phyloP scores from a whole-genome alignment of 2,329 filamentous ascomycete genomes.

The Ophiocordyceps camponoti-leonardi region DNA sequence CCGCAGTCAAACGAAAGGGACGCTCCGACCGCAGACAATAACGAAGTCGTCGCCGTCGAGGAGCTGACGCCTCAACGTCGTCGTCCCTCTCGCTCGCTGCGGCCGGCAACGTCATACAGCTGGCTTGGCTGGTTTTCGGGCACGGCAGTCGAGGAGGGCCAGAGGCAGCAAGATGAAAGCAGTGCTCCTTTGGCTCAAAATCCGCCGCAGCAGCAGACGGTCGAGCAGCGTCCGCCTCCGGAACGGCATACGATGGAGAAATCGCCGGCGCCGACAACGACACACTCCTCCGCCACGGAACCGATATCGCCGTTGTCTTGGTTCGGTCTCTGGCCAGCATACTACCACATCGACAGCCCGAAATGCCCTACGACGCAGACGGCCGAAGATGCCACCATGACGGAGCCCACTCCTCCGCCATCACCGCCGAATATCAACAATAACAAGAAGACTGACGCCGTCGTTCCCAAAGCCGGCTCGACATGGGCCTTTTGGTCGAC shows the following conservation, averaged over 20 bases:
- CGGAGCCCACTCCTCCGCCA: slow-evolving; percentile 19
- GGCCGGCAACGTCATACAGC: slow-evolving; percentile 20
- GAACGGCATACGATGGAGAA: slow-evolving; percentile 6
- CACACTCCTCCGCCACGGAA: slow-evolving; percentile 2
- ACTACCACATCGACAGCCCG: slow-evolving; percentile 3
- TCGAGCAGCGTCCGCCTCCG: slow-evolving; percentile 2
- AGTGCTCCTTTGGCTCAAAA: background rate
- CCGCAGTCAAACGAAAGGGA: background rate
- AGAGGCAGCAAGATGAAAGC: slow-evolving; percentile 4
- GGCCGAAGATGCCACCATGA: slow-evolving; percentile 22
- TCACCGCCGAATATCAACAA: slow-evolving; percentile 13
- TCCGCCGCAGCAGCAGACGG: slow-evolving; percentile 2
- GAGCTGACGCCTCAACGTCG: background rate
- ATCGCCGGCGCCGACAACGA: background rate
- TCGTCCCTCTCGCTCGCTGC: slow-evolving; percentile 1
- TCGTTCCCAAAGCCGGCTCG: slow-evolving; percentile 35
- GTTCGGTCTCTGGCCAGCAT: slow-evolving; percentile 22
- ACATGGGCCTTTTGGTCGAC: slow-evolving; percentile 74
- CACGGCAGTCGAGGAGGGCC: slow-evolving; percentile 2
- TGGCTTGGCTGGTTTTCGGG: slow-evolving; percentile 38
- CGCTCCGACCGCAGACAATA: slow-evolving; percentile 2
- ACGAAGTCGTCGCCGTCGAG: background rate
- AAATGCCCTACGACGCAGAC: background rate
- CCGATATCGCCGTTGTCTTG: slow-evolving; percentile 14
- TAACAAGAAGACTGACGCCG: slow-evolving; percentile 10